Conservation (phyloP, 129 eudicot genomes). For the Ambrosia trifida region DNA sequence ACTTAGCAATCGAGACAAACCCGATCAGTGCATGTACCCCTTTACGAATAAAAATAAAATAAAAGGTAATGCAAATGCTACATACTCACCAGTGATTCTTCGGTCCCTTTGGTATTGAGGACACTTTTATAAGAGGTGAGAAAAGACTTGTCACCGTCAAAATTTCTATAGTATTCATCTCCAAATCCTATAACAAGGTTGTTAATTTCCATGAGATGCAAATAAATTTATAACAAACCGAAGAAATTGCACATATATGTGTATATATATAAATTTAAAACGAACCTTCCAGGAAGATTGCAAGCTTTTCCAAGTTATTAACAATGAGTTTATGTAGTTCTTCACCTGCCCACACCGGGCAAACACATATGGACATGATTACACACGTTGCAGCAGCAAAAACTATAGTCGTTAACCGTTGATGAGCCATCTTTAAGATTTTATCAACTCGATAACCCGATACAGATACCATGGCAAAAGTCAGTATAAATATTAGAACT, state of each 20-base stretch:
- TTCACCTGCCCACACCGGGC: constrained; percentile 94
- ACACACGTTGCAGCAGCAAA: constrained; percentile 64
- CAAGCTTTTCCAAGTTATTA: constrained; percentile 58
- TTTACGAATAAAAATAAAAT: too few relatives aligned
- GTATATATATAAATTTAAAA: neutral
- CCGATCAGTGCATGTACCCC: too few relatives aligned
- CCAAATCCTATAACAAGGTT: constrained; percentile 49
- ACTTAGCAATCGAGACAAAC: too few relatives aligned
- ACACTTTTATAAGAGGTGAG: constrained; percentile 47
- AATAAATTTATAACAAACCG: neutral
- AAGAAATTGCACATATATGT: neutral
- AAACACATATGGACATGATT: constrained; percentile 53
- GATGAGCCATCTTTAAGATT: constrained; percentile 59
- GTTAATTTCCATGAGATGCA: neutral
- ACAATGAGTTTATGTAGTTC: constrained; percentile 63
- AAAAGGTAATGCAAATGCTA: neutral
- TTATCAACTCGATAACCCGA: constrained; percentile 72
- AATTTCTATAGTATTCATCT: constrained; percentile 38
- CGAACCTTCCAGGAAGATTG: constrained; percentile 67
- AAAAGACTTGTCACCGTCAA: constrained; percentile 38
- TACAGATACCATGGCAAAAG: constrained; percentile 63
- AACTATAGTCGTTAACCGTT: constrained; percentile 61
- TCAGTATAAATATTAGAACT: constrained; percentile 66
- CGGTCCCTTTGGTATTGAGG: constrained; percentile 55
- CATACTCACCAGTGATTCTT: constrained; percentile 55